These are phyloP conservation scores for Phaeotremella fagi DNA, from an alignment of 768 basidiomycete genomes.

Conservation along the genomic window DNA sequence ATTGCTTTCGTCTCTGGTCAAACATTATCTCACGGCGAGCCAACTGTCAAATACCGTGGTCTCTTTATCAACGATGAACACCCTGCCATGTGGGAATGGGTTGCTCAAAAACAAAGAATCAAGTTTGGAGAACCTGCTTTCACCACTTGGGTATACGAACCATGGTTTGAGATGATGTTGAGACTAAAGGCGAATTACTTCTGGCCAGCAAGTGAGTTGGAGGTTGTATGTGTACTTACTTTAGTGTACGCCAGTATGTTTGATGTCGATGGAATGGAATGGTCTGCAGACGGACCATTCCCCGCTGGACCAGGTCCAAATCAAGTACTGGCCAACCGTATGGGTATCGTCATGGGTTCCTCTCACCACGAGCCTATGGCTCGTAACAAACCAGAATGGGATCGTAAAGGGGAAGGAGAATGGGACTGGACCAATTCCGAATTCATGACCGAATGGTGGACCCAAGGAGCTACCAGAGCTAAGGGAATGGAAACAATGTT, in stretches of 20 bases:
- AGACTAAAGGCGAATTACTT: constrained; percentile 66
- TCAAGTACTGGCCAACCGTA: constrained; percentile 60
- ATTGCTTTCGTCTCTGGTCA: constrained; percentile 50
- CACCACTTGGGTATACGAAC: constrained; percentile 50
- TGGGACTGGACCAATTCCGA: constrained; percentile 61
- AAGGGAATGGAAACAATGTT: constrained; percentile 61
- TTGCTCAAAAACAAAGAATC: constrained; percentile 62
- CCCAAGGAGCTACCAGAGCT: constrained; percentile 58
- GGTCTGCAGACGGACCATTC: constrained; percentile 49
- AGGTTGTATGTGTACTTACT: constrained; percentile 37
- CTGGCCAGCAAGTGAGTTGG: constrained; percentile 62
- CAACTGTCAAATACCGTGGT: constrained; percentile 66
- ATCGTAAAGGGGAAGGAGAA: constrained; percentile 55
- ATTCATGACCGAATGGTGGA: constrained; percentile 61
- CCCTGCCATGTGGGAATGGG: constrained; percentile 68
- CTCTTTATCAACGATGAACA: constrained; percentile 73
- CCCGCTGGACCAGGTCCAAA: constrained; percentile 59
- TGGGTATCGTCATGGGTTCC: constrained; percentile 69
- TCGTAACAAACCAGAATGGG: constrained; percentile 65
- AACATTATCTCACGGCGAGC: constrained; percentile 56
- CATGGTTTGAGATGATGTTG: constrained; percentile 59
- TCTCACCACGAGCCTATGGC: constrained; percentile 71
- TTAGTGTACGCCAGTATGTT: constrained; percentile 32
- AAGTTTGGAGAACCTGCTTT: constrained; percentile 61
- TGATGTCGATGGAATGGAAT: constrained; percentile 19